Evolutionary conservation across 169 alveolate genomes (phyloP).

Genomic region (Cryptosporidium viatorum): DNA sequence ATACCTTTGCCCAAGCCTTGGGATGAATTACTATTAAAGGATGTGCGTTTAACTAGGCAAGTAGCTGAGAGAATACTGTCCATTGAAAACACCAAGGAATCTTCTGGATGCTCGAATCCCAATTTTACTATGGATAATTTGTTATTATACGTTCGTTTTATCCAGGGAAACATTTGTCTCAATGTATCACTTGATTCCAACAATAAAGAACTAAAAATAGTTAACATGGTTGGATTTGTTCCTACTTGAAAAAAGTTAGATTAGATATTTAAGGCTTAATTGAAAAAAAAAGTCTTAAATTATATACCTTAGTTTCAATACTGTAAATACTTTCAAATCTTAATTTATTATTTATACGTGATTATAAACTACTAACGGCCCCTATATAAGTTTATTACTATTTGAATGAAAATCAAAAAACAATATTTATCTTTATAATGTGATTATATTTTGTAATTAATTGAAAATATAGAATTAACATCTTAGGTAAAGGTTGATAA

Average conservation of each 20-base stretch:
- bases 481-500: too few relatives aligned
- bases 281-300: too few relatives aligned
- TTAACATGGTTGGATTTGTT: constrained; percentile 31
- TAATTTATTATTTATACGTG: too few relatives aligned
- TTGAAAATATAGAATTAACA: too few relatives aligned
- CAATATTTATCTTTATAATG: too few relatives aligned
- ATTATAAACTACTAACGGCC: neutral
- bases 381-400: neutral
- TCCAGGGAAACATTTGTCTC: constrained; percentile 62
- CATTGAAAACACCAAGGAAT: neutral
- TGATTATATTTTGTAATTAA: too few relatives aligned
- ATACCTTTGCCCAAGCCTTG: constrained; percentile 33
- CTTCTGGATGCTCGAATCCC: neutral
- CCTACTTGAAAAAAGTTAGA: neutral
- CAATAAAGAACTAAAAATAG: neutral
- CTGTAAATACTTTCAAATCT: too few relatives aligned
- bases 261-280: too few relatives aligned
- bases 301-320: too few relatives aligned
- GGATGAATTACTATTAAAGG: neutral
- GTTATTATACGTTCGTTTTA: constrained; percentile 36
- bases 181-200: neutral
- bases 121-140: neutral
- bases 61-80: constrained; percentile 45
- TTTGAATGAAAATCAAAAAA: neutral
- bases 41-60: constrained; percentile 10